Evolutionary conservation across 176 grass and related monocot species (phyloP).

Genomic region (Phoenix roebelenii): DNA sequence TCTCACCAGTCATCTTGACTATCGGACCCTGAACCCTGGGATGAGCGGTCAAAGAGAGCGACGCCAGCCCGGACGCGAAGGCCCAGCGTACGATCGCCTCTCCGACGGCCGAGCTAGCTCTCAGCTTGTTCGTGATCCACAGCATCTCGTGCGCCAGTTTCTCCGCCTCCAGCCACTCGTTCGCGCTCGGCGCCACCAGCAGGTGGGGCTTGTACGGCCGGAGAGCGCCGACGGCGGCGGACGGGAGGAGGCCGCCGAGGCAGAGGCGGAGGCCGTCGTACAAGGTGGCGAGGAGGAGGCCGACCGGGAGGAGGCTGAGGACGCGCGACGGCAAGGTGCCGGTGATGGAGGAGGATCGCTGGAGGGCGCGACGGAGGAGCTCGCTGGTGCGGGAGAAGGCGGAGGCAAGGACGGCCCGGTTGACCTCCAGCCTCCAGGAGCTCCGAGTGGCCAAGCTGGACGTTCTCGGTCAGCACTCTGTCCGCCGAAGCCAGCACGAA

Average conservation of each 20-base stretch:
- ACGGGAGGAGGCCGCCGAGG: conserved; percentile 22
- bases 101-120: conserved; percentile 14
- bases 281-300: conserved; percentile 2
- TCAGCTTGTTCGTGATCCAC: conserved; percentile 30
- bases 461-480: conserved; percentile 23
- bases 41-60: conserved; percentile 27
- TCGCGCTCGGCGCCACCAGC: conserved; percentile 6
- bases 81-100: conserved; percentile 30
- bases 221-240: not conserved
- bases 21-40: conserved; percentile 27
- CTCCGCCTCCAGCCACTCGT: conserved; percentile 33
- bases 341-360: conserved; percentile 9
- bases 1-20: conserved; percentile 25
- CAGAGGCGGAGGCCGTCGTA: conserved; percentile 27
- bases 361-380: conserved; percentile 26
- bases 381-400: conserved; percentile 31
- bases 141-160: conserved; percentile 34
- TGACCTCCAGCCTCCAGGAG: conserved; percentile 28
- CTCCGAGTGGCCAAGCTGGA: conserved; percentile 13
- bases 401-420: conserved; percentile 13
- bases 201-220: conserved; percentile 19
- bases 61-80: conserved; percentile 25
- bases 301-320: conserved; percentile 24
- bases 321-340: conserved; percentile 14
- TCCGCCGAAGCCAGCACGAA: conserved; percentile 28